A percentile compares a stretch with the other conserved stretches of the same genome.
Conservation (phyloP, 2,329 filamentous ascomycete genomes). For the Xylariales sp. region DNA sequence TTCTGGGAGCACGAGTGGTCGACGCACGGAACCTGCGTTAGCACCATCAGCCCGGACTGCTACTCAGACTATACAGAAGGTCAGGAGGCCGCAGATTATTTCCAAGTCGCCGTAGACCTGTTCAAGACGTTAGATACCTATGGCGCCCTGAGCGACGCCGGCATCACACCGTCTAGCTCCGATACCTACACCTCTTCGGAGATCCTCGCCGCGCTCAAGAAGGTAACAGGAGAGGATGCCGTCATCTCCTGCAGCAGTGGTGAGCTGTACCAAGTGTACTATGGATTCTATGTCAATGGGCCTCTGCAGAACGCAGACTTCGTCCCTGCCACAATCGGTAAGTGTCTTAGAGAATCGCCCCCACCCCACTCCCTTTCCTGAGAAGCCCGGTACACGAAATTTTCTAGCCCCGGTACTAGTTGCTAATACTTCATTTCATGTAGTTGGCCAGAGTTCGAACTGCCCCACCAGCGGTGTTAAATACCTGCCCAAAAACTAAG, state of each 20-base stretch:
- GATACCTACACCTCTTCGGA: conserved; percentile 68
- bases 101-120: conserved; percentile 71
- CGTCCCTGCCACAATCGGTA: conserved; percentile 57
- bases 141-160: conserved; percentile 68
- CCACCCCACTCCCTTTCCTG: not conserved
- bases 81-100: conserved; percentile 76
- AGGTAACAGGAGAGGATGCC: conserved; percentile 62
- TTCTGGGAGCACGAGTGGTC: conserved; percentile 82
- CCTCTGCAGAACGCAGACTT: conserved; percentile 71
- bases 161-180: conserved; percentile 64
- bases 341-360: not conserved
- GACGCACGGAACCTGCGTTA: conserved; percentile 80
- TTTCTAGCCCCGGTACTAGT: not conserved
- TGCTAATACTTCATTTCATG: conserved; percentile 43
- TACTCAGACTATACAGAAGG: conserved; percentile 70
- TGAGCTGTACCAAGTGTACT: conserved; percentile 67
- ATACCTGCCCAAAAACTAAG: conserved; percentile 68
- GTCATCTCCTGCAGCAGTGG: conserved; percentile 66
- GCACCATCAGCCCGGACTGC: conserved; percentile 74
- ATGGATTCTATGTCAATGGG: conserved; percentile 71
- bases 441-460: conserved; percentile 66
- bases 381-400: too few relatives aligned
- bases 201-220: conserved; percentile 68
- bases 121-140: conserved; percentile 77
- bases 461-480: conserved; percentile 73